Percentiles rank a stretch among this genome's conserved stretches.
Conservation (phyloP, 2,329 filamentous ascomycete species). For the Sporothrix luriei region DNA sequence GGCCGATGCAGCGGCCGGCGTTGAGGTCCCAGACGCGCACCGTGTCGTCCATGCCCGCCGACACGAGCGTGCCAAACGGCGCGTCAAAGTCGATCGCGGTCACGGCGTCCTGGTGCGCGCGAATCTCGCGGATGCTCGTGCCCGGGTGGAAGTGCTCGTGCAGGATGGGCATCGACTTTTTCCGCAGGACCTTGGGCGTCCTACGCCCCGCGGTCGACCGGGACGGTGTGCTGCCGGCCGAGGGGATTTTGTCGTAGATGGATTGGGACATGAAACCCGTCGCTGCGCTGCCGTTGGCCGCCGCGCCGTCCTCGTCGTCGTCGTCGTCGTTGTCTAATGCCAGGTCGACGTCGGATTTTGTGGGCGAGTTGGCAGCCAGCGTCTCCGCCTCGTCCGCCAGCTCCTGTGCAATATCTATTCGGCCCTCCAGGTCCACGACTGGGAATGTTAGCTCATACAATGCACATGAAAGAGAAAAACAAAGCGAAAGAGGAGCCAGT, state of each 20-base stretch:
- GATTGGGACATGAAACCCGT: conserved; percentile 91
- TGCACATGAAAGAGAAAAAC: too few relatives aligned
- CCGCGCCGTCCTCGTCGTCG: conserved; percentile 35
- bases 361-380: conserved; percentile 55
- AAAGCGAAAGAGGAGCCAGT: too few relatives aligned
- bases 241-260: conserved; percentile 88
- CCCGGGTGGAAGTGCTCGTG: conserved; percentile 95
- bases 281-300: conserved; percentile 33
- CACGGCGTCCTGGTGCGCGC: conserved; percentile 84
- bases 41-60: conserved; percentile 87
- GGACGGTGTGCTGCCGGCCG: conserved; percentile 52
- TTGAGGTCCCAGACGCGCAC: conserved; percentile 97
- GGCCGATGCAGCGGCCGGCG: conserved; percentile 85
- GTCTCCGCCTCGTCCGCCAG: conserved; percentile 62
- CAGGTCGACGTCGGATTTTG: conserved; percentile 57
- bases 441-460: conserved; percentile 40
- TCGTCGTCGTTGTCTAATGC: conserved; percentile 54
- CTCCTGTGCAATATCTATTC: conserved; percentile 63
- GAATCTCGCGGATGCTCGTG: conserved; percentile 82
- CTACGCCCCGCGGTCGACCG: conserved; percentile 45
- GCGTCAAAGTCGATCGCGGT: conserved; percentile 94
- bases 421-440: conserved; percentile 66
- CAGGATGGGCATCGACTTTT: conserved; percentile 88
- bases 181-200: conserved; percentile 61
- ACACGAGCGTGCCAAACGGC: conserved; percentile 95